A percentile compares a stretch with the other conserved stretches of the same genome.
Evolutionary conservation across 805 yeast genomes (phyloP).

Genomic region (Starmera pachycereana): DNA sequence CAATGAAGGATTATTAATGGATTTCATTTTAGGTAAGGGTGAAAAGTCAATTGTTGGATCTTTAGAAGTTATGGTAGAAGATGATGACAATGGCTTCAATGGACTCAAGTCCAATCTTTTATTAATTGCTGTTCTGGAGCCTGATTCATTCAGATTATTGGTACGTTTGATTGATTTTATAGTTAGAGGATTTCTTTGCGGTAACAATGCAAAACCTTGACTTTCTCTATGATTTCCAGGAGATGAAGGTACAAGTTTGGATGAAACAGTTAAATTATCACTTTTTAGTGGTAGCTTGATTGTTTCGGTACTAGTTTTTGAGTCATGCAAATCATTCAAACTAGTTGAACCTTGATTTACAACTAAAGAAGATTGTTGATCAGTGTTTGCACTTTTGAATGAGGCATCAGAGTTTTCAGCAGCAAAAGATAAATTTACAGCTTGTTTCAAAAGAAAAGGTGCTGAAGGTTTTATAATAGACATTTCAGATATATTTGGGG

Average conservation of each 20-base stretch:
- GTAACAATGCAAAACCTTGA: conserved; percentile 21
- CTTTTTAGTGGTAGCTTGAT: conserved; percentile 12
- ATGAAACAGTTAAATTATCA: conserved; percentile 1
- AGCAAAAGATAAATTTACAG: not conserved
- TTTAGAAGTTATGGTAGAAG: too few species aligned
- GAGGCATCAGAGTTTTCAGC: conserved; percentile 9
- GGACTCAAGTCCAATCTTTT: conserved; percentile 1
- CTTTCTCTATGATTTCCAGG: conserved; percentile 15
- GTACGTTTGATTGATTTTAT: conserved; percentile 8
- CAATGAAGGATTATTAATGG: too few species aligned
- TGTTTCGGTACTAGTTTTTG: conserved; percentile 8
- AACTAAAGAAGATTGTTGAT: conserved; percentile 8
- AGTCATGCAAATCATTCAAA: not conserved
- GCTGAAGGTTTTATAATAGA: too few species aligned
- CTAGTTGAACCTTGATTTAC: conserved; percentile 7
- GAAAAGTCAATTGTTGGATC: too few species aligned
- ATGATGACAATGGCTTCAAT: conserved; percentile 1
- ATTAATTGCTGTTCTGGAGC: conserved; percentile 1
- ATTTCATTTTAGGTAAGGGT: too few species aligned
- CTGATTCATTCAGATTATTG: not conserved
- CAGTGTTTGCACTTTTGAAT: conserved; percentile 14
- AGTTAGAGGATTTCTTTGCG: conserved; percentile 20
- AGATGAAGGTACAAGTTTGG: conserved; percentile 6
- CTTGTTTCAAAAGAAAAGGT: too few species aligned
- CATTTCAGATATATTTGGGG: too few species aligned